phyloP scores from a whole-genome alignment of 2,329 filamentous ascomycete genomes.

The Diplodia seriata region DNA sequence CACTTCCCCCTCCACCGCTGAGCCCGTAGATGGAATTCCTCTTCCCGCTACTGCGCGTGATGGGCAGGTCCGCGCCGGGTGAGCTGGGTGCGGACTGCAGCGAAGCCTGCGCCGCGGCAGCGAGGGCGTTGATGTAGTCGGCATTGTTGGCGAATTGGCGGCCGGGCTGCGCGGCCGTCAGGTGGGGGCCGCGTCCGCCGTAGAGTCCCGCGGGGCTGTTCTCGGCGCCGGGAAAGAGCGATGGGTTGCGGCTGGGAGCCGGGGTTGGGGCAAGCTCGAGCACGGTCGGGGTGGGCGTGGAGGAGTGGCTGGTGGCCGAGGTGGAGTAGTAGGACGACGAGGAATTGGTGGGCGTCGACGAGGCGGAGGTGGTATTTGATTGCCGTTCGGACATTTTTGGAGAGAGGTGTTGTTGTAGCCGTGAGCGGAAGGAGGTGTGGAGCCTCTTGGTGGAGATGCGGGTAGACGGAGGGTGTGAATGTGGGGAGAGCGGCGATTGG shows the following conservation, averaged over 20 bases:
- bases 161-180: neutral
- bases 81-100: slow-evolving; percentile 15
- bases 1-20: neutral
- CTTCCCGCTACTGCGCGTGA: slow-evolving; percentile 3
- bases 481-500: neutral
- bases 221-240: slow-evolving; percentile 14
- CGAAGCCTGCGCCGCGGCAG: slow-evolving; percentile 25
- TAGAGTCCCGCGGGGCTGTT: neutral
- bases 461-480: neutral
- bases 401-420: neutral
- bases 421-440: neutral
- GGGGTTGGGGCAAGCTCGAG: slow-evolving; percentile 4
- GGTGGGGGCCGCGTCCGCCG: neutral
- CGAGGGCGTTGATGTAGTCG: slow-evolving; percentile 21
- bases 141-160: slow-evolving; percentile 8
- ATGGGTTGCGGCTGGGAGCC: slow-evolving; percentile 16
- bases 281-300: slow-evolving; percentile 4
- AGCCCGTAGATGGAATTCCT: neutral
- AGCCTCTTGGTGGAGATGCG: too few species aligned
- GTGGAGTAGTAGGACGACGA: neutral
- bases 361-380: neutral
- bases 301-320: neutral
- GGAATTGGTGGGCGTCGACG: neutral
- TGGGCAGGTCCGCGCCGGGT: slow-evolving; percentile 19
- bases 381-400: neutral